Percentiles rank a stretch among this genome's conserved stretches.
phyloP scores from a whole-genome alignment of 2,329 filamentous ascomycete species.

The Lasiodiplodia gonubiensis region DNA sequence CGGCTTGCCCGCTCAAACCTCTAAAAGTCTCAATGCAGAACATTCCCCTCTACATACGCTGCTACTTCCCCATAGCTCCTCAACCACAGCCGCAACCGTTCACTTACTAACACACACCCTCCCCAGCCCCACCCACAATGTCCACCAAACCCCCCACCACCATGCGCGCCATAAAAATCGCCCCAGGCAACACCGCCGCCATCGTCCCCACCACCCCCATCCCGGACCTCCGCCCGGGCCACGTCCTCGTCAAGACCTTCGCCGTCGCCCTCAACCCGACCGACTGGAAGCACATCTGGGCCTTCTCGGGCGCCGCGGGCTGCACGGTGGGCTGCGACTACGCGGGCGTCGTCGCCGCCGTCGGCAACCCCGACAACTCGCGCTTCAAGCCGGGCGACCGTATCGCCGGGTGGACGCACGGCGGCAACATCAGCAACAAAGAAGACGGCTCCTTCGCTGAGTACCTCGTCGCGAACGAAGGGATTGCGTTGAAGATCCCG shows the following conservation, averaged over 20 bases:
- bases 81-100: no score
- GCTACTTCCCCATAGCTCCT: no score
- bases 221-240: constrained; percentile 28
- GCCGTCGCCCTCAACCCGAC: constrained; percentile 59
- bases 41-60: no score
- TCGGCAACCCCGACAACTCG: constrained; percentile 57
- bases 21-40: no score
- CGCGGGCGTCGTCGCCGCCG: constrained; percentile 58
- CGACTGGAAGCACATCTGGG: constrained; percentile 58
- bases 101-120: no score
- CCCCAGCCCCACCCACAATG: no score
- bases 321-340: constrained; percentile 59
- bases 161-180: no score
- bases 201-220: neutral
- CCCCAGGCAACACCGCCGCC: no score
- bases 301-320: constrained; percentile 40
- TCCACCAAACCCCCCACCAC: no score
- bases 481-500: constrained; percentile 55
- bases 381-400: constrained; percentile 59
- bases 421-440: constrained; percentile 45
- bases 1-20: no score
- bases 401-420: constrained; percentile 59
- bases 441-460: constrained; percentile 62
- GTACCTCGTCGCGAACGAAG: constrained; percentile 59
- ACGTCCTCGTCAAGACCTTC: constrained; percentile 29